Conservation (phyloP, 306 rosid genomes). For the Vicia faba region DNA sequence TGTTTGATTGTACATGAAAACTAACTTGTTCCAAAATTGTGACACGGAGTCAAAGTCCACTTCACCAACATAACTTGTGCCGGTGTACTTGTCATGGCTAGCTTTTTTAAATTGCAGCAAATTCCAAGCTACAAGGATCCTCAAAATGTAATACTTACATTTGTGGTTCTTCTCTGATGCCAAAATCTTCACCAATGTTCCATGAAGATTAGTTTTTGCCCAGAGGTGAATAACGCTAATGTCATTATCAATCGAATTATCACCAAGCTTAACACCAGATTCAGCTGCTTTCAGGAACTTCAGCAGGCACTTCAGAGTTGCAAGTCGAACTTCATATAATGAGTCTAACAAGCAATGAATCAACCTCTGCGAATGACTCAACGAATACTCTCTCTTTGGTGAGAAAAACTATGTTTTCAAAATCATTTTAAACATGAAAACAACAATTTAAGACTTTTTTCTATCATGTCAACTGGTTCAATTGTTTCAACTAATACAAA, state of each 20-base stretch:
- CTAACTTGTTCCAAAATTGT: constrained; percentile 75
- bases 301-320: constrained; percentile 87
- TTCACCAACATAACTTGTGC: constrained; percentile 63
- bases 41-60: constrained; percentile 68
- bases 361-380: constrained; percentile 67
- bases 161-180: constrained; percentile 66
- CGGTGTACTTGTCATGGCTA: constrained; percentile 40
- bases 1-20: constrained; percentile 58
- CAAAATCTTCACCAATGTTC: constrained; percentile 62
- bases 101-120: constrained; percentile 64
- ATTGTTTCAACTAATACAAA: too few species aligned
- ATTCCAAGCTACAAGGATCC: constrained; percentile 78
- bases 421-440: too few species aligned
- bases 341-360: constrained; percentile 73
- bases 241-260: constrained; percentile 49
- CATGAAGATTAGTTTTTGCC: constrained; percentile 66
- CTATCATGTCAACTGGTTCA: too few species aligned
- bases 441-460: too few species aligned
- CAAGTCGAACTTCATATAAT: constrained; percentile 84
- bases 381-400: too few species aligned
- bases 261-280: constrained; percentile 46
- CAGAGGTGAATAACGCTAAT: constrained; percentile 56
- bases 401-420: too few species aligned
- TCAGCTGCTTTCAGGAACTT: constrained; percentile 68
- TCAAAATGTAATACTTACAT: constrained; percentile 74